These are phyloP conservation scores for Gentiana dahurica DNA, from an alignment of 257 asterid genomes.

Conservation along the genomic window DNA sequence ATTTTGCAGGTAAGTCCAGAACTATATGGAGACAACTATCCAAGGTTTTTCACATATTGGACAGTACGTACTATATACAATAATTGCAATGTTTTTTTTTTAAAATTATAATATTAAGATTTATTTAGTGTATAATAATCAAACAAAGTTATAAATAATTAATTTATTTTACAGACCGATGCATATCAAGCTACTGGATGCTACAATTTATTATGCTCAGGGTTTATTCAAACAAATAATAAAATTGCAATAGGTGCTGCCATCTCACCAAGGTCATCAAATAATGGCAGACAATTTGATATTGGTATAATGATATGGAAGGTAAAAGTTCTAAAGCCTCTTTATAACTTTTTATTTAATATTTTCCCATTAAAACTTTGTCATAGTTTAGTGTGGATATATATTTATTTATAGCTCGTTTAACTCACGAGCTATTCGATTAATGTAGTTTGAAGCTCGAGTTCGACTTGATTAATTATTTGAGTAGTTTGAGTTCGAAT, in stretches of 20 bases:
- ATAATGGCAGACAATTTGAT: conserved; percentile 56
- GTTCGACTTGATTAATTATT: no score
- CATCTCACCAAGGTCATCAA: conserved; percentile 80
- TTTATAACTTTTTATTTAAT: not conserved
- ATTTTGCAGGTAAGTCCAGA: conserved; percentile 69
- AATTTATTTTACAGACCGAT: conserved; percentile 44
- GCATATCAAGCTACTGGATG: conserved; percentile 98
- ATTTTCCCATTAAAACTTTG: no score
- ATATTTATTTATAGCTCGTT: no score
- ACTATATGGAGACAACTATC: conserved; percentile 74
- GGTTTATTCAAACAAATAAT: conserved; percentile 77
- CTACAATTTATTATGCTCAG: conserved; percentile 84
- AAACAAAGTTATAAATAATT: not conserved
- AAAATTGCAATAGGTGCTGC: conserved; percentile 96
- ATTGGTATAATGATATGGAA: conserved; percentile 93
- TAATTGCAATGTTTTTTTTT: not conserved
- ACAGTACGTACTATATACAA: conserved; percentile 38
- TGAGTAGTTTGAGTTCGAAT: no score
- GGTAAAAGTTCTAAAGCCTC: conserved; percentile 26
- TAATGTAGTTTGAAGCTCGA: no score
- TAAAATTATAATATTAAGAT: not conserved
- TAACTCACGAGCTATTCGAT: no score
- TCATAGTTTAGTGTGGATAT: no score
- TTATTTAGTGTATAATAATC: not conserved
- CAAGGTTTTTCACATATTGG: conserved; percentile 91